These are phyloP conservation scores for Cardamine occulta DNA, from an alignment of 345 rosid genomes.

Conservation along the genomic window DNA sequence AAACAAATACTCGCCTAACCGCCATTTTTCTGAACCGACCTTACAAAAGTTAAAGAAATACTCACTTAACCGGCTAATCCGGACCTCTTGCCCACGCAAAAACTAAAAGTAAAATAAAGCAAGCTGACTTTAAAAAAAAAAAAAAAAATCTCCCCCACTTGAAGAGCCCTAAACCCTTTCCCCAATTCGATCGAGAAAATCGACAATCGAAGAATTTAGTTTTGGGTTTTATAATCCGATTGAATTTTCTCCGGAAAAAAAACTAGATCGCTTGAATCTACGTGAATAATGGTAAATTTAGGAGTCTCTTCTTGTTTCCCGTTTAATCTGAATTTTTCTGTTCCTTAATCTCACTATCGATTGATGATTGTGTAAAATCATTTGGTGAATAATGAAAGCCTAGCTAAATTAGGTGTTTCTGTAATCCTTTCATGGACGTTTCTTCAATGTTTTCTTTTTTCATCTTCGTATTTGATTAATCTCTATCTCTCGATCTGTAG, in stretches of 20 bases:
- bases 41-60: background rate
- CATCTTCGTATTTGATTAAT: background rate
- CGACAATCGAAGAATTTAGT: background rate
- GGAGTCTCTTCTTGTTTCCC: conserved; percentile 12
- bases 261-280: background rate
- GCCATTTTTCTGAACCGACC: conserved; percentile 20
- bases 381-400: background rate
- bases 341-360: background rate
- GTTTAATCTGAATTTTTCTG: background rate
- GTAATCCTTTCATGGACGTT: background rate
- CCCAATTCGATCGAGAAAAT: conserved; percentile 18
- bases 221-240: background rate
- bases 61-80: background rate
- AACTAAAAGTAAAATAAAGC: background rate
- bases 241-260: background rate
- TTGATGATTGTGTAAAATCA: background rate
- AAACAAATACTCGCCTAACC: background rate
- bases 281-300: conserved; percentile 35
- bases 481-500: background rate
- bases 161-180: conserved; percentile 41
- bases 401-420: background rate
- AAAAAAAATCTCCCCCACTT: background rate
- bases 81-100: conserved; percentile 40
- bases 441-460: background rate
- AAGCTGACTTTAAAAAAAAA: background rate